Conservation (phyloP, 192 early-diverging fungal species). For the Podila verticillata region DNA sequence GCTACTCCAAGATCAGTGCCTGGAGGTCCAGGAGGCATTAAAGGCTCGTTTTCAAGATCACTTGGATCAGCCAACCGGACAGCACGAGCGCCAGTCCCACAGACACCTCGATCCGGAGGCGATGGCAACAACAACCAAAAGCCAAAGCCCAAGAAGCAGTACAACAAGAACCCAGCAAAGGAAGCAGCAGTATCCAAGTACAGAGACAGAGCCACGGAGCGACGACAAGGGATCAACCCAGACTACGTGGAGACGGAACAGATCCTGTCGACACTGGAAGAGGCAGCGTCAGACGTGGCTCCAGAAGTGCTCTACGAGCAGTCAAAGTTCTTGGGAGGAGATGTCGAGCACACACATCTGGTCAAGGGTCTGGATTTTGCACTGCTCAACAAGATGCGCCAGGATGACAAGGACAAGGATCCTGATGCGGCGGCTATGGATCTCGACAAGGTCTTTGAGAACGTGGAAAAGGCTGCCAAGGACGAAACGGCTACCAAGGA, state of each 20-base stretch:
- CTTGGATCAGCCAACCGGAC: conserved; percentile 56
- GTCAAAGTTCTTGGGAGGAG: conserved; percentile 91
- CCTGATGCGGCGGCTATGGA: conserved; percentile 54
- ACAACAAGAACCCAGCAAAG: conserved; percentile 35
- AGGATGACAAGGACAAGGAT: conserved; percentile 60
- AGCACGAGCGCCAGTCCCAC: conserved; percentile 18
- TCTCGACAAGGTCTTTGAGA: conserved; percentile 52
- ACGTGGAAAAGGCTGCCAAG: conserved; percentile 54
- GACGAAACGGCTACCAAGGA: conserved; percentile 10
- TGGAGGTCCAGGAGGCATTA: conserved; percentile 33
- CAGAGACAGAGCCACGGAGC: conserved; percentile 93
- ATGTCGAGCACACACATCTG: conserved; percentile 86
- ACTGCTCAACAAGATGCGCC: conserved; percentile 77
- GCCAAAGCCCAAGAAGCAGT: conserved; percentile 30
- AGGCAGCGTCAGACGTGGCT: conserved; percentile 54
- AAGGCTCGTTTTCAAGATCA: conserved; percentile 54
- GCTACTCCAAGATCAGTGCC: conserved; percentile 70
- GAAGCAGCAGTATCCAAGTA: conserved; percentile 60
- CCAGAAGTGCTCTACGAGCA: conserved; percentile 71
- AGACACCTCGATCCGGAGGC: conserved; percentile 19
- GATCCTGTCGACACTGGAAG: conserved; percentile 59
- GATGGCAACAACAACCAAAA: conserved; percentile 16
- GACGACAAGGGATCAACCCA: conserved; percentile 75
- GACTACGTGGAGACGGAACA: conserved; percentile 73
- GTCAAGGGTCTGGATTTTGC: conserved; percentile 94